phyloP scores from a whole-genome alignment of 2,329 filamentous ascomycete genomes.

The Pseudogymnoascus sp. region DNA sequence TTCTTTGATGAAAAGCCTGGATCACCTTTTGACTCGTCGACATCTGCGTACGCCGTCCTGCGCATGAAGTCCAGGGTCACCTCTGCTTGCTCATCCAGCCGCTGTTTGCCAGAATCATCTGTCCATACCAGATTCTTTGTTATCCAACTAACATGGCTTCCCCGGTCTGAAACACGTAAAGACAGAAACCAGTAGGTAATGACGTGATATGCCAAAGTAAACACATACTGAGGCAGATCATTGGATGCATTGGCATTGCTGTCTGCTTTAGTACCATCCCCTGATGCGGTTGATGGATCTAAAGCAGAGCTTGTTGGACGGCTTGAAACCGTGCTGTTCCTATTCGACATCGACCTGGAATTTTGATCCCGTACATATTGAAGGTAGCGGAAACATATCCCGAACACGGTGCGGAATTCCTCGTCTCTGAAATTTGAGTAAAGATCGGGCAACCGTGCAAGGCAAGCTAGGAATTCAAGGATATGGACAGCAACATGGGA shows the following conservation, averaged over 20 bases:
- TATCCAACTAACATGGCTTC: slow-evolving; percentile 83
- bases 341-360: slow-evolving; percentile 29
- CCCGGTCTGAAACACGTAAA: slow-evolving; percentile 73
- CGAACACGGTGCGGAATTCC: slow-evolving; percentile 89
- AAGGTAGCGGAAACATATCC: slow-evolving; percentile 87
- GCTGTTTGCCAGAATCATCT: slow-evolving; percentile 64
- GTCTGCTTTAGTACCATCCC: slow-evolving; percentile 35
- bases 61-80: slow-evolving; percentile 95
- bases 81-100: slow-evolving; percentile 83
- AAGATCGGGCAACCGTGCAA: slow-evolving; percentile 75
- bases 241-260: slow-evolving; percentile 45
- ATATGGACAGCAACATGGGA: slow-evolving; percentile 89
- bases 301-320: slow-evolving; percentile 18
- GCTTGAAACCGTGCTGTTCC: slow-evolving; percentile 30
- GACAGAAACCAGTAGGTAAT: slow-evolving; percentile 97
- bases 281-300: slow-evolving; percentile 24
- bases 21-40: slow-evolving; percentile 65
- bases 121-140: slow-evolving; percentile 72
- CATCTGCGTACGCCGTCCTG: slow-evolving; percentile 74
- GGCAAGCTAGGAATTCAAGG: slow-evolving; percentile 83
- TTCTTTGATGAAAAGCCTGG: slow-evolving; percentile 54
- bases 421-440: slow-evolving; percentile 86
- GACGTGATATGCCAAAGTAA: slow-evolving; percentile 87
- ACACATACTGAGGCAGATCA: slow-evolving; percentile 86
- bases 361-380: slow-evolving; percentile 70